Base-by-base conservation (phyloP, 164 flowering plant genomes). In the Dillenia turbinata region DNA sequence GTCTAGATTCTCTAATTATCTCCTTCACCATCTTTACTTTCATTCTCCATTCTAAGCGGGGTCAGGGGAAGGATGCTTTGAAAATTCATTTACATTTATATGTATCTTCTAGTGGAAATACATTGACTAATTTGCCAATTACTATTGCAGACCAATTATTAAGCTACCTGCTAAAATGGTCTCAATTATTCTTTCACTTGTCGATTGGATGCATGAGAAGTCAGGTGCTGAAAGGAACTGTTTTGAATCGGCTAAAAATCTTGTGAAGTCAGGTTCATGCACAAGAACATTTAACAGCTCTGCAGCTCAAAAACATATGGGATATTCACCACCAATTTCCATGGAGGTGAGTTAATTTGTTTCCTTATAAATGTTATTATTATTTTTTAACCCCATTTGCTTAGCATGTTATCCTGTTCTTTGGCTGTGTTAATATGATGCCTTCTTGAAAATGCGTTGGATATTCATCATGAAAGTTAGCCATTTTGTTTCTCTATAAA, bases 291-390 rank as follows among this genome's bases (percentile, higher is more conserved):
- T 88, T 63, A 75, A 75, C 66, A 90, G 94, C 74, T 69, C 75
- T 52, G 81, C 78, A 48, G 94, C 98, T 60, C 76, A 83, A 55
- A 77, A 77, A 40, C 72, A 80, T 70, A 58, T 90, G 60, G 85
- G 85, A 14, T 90, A 93, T 75, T 72, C 94, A 52, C 94, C 98
- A 53, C 59, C 87, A 67, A 83, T 85, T 19, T 70, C 89, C 50
- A 52, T 84, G 57, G 73, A 87, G 71, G 98, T 93, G 69, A 66
- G 78, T 60, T 24, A 19, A 19, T 19, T 19, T 33, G 6, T 33
- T 33, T 33, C 40, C 40, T 6, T 33, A 33, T 33, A 4, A 33
- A 33, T 33, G 40, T 33, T 26, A 26, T 26, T 26, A 26, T 26
- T 26, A 5, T 26, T 46, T 66, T 26, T 44, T 26, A 26, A 43